These are phyloP conservation scores for Prunella vulgaris DNA, from an alignment of 257 asterid species.

Conservation along the genomic window DNA sequence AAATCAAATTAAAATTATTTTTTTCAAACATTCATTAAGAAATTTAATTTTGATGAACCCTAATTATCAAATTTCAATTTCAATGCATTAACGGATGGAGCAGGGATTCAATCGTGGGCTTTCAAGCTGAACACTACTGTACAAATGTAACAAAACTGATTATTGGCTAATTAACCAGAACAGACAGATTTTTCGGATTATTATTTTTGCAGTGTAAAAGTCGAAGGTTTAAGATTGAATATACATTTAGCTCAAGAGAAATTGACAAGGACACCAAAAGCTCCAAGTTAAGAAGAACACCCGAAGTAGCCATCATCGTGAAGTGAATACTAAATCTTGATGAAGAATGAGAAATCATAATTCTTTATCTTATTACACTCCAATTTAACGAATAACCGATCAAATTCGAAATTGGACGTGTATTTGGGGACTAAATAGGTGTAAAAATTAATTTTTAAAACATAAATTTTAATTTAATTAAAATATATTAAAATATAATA, in stretches of 20 bases:
- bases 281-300: neutral
- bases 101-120: too few relatives aligned
- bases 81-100: too few relatives aligned
- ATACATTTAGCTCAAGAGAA: neutral
- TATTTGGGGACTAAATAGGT: too few relatives aligned
- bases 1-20: too few relatives aligned
- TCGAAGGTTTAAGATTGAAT: neutral
- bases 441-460: too few relatives aligned
- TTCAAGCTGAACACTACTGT: too few relatives aligned
- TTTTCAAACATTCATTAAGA: too few relatives aligned
- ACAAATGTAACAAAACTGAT: neutral
- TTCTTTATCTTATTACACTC: neutral
- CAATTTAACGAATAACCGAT: neutral
- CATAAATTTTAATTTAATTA: too few relatives aligned
- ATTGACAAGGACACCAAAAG: neutral
- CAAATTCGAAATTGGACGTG: too few relatives aligned
- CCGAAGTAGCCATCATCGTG: neutral
- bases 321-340: neutral
- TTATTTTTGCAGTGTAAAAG: neutral
- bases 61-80: too few relatives aligned
- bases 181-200: neutral
- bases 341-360: neutral
- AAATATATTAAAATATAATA: too few relatives aligned
- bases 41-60: too few relatives aligned
- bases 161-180: neutral